Evolutionary conservation across 208 protist species (phyloP).

Genomic region (Trypanosomatidae sp.): DNA sequence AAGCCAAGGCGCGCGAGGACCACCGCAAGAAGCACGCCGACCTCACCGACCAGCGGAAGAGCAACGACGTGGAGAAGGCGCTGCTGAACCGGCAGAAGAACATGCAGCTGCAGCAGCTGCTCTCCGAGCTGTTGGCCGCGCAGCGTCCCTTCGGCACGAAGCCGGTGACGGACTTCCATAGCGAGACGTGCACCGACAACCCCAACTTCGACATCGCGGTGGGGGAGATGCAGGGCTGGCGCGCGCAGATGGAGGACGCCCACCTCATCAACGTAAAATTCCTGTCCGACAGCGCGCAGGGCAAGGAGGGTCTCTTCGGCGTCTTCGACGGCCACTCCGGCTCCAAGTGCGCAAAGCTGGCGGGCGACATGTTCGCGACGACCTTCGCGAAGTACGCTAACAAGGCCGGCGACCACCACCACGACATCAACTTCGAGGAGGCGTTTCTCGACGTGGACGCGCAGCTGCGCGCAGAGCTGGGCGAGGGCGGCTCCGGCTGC

Average conservation of each 20-base stretch:
- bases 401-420: constrained; percentile 13
- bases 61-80: constrained; percentile 46
- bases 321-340: constrained; percentile 92
- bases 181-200: constrained; percentile 44
- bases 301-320: constrained; percentile 66
- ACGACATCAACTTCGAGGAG: constrained; percentile 57
- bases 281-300: constrained; percentile 23
- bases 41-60: constrained; percentile 38
- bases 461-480: constrained; percentile 28
- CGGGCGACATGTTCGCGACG: constrained; percentile 35
- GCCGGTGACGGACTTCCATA: constrained; percentile 71
- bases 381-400: constrained; percentile 32
- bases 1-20: constrained; percentile 39
- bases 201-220: constrained; percentile 73
- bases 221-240: constrained; percentile 88
- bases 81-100: constrained; percentile 55
- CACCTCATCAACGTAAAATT: constrained; percentile 71
- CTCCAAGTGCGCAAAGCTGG: constrained; percentile 38
- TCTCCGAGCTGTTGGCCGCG: constrained; percentile 52
- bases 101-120: constrained; percentile 67
- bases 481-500: constrained; percentile 56
- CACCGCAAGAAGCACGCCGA: constrained; percentile 41
- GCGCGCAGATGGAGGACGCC: constrained; percentile 86
- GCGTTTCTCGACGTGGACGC: constrained; percentile 75
- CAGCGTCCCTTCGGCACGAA: constrained; percentile 57